Conservation (phyloP, 2,329 filamentous ascomycete genomes). For the Calonectria pteridis region DNA sequence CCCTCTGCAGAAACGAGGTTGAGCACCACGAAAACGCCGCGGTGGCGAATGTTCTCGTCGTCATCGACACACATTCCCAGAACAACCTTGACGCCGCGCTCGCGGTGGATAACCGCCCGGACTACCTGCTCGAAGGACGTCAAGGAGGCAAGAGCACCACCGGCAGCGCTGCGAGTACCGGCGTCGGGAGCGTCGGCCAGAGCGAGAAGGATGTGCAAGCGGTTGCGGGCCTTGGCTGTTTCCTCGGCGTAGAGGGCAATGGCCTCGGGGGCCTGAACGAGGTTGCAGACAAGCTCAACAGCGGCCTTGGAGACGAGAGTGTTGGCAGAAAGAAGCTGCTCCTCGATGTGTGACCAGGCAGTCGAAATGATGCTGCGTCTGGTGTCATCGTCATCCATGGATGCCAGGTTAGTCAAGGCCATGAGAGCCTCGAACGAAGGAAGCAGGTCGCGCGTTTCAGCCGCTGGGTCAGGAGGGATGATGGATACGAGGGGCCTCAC, state of each 20-base stretch:
- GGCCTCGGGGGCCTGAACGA: conserved; percentile 78
- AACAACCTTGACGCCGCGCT: conserved; percentile 81
- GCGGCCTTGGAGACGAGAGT: conserved; percentile 82
- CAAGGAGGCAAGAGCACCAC: conserved; percentile 88
- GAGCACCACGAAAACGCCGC: conserved; percentile 80
- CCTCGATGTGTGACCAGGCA: conserved; percentile 83
- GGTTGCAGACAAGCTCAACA: conserved; percentile 91
- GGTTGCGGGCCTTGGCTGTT: conserved; percentile 74
- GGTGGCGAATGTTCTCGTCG: conserved; percentile 74
- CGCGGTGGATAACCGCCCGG: conserved; percentile 75
- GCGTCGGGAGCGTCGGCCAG: conserved; percentile 88
- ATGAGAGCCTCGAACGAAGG: conserved; percentile 92
- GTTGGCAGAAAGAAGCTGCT: conserved; percentile 84
- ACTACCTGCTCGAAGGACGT: conserved; percentile 84
- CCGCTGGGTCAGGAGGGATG: conserved; percentile 72
- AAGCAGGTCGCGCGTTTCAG: conserved; percentile 80
- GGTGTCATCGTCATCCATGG: conserved; percentile 75
- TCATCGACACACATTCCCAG: conserved; percentile 83
- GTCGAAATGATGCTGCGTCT: conserved; percentile 78
- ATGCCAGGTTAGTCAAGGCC: conserved; percentile 94
- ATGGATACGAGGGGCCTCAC: conserved; percentile 85
- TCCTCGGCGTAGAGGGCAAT: conserved; percentile 77
- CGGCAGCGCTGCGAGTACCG: conserved; percentile 84
- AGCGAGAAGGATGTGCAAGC: conserved; percentile 87
- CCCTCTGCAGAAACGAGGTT: conserved; percentile 79